Evolutionary conservation across 2,329 filamentous ascomycete genomes (phyloP), one percentile per base, ranked within the genome.

Genomic region (Stromatinia cepivora): DNA sequence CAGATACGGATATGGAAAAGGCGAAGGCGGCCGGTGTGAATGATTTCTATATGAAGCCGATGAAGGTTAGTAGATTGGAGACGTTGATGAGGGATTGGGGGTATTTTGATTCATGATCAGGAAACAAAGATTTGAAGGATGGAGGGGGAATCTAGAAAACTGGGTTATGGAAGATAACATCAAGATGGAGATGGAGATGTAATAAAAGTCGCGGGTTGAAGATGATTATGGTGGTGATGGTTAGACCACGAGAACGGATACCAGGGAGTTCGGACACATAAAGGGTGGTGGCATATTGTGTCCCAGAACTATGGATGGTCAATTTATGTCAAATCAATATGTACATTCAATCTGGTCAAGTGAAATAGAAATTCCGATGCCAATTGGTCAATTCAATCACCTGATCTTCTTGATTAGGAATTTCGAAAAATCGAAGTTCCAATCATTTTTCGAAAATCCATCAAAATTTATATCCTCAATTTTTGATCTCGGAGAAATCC

Each of bases 11-110:
- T 3, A 80, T 82, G 66, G 78, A 81, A 36, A 81, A 84, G 72
- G 84, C 84, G 0, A 81, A 84, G 65, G 81, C 81, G 0, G 84
- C 82, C 42, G 85, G 85, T 0, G 78, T 87, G 7, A 84, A 87
- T 67, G 70, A 86, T 13, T 87, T 86, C 64, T 74, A 86, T 28
- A 85, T 84, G 20, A 86, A 85, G 75, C 84, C 84, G 0, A 81
- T 85, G 61, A 67, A 67, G 20, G 17, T 67, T 34, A 61, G 65
- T 61, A 48, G 17, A 31, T 48, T 67, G 20, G 65, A 58, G n/a
- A 17, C 22, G 6, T 28, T 67, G 34, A 67, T 67, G 65, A 67
- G n/a, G 45, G 34, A 20, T 1, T 67, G 65, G 65, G 65, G 65
- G 11, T 67, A 61, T 17, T 25, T 58, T 0, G 28, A 46, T 66